These are phyloP conservation scores for Fremontodendron californicum DNA, from an alignment of 345 rosid species.

Conservation along the genomic window DNA sequence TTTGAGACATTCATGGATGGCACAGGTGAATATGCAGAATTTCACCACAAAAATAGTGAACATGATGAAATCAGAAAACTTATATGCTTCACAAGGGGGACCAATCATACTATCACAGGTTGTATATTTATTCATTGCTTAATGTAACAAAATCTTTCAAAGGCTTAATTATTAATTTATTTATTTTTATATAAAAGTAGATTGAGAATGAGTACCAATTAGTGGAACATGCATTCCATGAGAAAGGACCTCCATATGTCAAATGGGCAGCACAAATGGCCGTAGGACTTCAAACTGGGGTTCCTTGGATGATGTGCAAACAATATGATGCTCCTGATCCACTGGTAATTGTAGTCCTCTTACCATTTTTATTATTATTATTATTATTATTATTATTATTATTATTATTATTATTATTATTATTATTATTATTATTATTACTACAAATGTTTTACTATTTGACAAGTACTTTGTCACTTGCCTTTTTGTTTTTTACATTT, in stretches of 20 bases:
- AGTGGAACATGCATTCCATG: constrained; percentile 42
- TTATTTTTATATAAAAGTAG: not conserved
- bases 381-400: no score
- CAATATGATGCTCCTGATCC: constrained; percentile 87
- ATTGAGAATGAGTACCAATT: constrained; percentile 49
- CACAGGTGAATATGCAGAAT: constrained; percentile 56
- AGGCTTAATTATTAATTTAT: not conserved
- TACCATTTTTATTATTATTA: no score
- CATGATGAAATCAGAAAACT: constrained; percentile 68
- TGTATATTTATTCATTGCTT: not conserved
- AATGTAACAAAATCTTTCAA: not conserved
- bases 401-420: no score
- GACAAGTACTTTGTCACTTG: no score
- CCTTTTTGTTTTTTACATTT: no score
- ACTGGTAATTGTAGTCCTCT: constrained; percentile 39
- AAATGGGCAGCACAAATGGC: constrained; percentile 86
- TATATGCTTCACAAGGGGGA: constrained; percentile 93
- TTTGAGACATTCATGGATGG: not conserved
- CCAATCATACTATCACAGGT: constrained; percentile 95
- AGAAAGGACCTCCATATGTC: constrained; percentile 58
- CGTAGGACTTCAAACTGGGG: constrained; percentile 66
- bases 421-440: no score
- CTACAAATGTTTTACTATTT: no score
- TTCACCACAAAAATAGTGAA: constrained; percentile 60
- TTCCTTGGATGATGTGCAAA: constrained; percentile 97